phyloP scores from a whole-genome alignment of 73 alveolate genomes.

The Paramecium sexaurelia region DNA sequence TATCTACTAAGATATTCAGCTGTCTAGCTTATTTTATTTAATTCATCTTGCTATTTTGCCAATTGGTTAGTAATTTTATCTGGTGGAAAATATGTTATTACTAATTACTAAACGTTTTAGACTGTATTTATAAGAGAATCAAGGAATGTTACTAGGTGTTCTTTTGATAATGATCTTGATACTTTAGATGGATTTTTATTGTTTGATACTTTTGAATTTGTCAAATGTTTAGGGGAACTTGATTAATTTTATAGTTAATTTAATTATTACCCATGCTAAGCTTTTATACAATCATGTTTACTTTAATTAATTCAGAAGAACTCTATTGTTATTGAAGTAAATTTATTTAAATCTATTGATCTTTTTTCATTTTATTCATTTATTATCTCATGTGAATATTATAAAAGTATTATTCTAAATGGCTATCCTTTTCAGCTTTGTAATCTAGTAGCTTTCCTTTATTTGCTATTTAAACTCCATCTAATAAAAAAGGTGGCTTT shows the following conservation, averaged over 20 bases:
- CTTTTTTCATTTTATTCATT: neutral
- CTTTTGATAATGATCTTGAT: neutral
- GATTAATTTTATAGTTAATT: neutral
- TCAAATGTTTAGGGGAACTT: neutral
- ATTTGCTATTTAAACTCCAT: neutral
- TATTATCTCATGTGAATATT: neutral
- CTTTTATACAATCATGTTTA: neutral
- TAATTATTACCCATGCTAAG: neutral
- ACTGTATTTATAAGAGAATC: neutral
- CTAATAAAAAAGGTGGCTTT: constrained; percentile 6
- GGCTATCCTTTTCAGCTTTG: neutral
- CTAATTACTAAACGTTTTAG: neutral
- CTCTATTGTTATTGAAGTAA: neutral
- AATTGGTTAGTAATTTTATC: neutral
- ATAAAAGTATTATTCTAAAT: constrained; percentile 4
- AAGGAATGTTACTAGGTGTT: neutral
- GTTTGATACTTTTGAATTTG: neutral
- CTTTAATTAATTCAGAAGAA: neutral
- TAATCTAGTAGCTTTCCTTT: neutral
- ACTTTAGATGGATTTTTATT: neutral
- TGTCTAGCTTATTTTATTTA: neutral
- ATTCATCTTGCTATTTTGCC: neutral
- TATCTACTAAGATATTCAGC: neutral
- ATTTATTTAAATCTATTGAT: neutral
- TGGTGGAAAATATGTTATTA: neutral